Evolutionary conservation across 2,329 filamentous ascomycete species (phyloP).

Genomic region (Pseudopithomyces maydicus): DNA sequence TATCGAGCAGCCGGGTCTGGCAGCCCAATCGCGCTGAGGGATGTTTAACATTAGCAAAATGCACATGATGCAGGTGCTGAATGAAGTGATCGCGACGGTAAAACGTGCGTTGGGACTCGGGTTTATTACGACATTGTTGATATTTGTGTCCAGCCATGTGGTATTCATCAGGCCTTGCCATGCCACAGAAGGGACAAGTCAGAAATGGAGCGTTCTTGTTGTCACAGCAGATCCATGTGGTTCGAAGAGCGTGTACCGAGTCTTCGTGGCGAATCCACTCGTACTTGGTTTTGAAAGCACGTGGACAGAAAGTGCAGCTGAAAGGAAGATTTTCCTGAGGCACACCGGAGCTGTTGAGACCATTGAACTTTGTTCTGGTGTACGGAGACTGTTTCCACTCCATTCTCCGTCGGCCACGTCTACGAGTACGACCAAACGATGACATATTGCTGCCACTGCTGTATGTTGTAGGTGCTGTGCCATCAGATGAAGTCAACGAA

Average conservation of each 20-base stretch:
- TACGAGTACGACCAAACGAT: slow-evolving; percentile 40
- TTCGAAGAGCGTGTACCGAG: slow-evolving; percentile 44
- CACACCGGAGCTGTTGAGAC: slow-evolving; percentile 35
- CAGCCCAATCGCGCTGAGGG: slow-evolving; percentile 40
- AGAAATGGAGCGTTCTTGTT: slow-evolving; percentile 28
- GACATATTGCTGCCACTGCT: slow-evolving; percentile 41
- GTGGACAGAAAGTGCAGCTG: slow-evolving; percentile 43
- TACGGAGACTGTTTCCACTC: slow-evolving; percentile 41
- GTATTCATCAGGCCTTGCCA: slow-evolving; percentile 36
- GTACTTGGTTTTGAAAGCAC: slow-evolving; percentile 44
- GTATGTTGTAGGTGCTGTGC: slow-evolving; percentile 38
- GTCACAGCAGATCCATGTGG: slow-evolving; percentile 45
- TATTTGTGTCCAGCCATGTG: slow-evolving; percentile 43
- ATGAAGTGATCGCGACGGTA: slow-evolving; percentile 44
- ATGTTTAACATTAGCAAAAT: slow-evolving; percentile 41
- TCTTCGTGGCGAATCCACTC: slow-evolving; percentile 46
- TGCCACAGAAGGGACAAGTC: slow-evolving; percentile 40
- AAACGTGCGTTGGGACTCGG: slow-evolving; percentile 42
- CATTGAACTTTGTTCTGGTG: slow-evolving; percentile 32
- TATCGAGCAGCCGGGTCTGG: slow-evolving; percentile 33
- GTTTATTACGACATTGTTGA: slow-evolving; percentile 40
- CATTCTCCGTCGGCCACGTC: slow-evolving; percentile 41
- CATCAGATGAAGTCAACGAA: slow-evolving; percentile 38
- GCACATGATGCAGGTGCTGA: slow-evolving; percentile 42
- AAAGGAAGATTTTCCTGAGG: slow-evolving; percentile 39